phyloP scores from a whole-genome alignment of 2,329 filamentous ascomycete species.

The Teratosphaeria nubilosa region DNA sequence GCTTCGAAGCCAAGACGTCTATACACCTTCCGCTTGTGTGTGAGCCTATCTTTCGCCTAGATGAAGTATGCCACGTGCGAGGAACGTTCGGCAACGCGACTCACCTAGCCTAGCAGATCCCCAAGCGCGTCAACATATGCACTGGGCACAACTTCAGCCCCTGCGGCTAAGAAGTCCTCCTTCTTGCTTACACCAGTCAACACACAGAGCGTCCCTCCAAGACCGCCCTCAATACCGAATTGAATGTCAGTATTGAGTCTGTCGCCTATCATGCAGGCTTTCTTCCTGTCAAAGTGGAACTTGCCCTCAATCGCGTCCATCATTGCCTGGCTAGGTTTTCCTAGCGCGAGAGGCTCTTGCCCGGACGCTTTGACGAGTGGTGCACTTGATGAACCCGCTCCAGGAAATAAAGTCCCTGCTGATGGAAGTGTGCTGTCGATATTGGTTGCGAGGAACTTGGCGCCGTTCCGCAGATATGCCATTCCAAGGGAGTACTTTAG shows the following conservation, averaged over 20 bases:
- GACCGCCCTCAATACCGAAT: slow-evolving; percentile 81
- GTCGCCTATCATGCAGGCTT: slow-evolving; percentile 94
- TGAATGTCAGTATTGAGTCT: slow-evolving; percentile 90
- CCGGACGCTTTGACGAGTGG: slow-evolving; percentile 58
- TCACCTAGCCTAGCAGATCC: slow-evolving; percentile 48
- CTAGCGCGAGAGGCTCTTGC: slow-evolving; percentile 64
- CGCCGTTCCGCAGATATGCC: slow-evolving; percentile 75
- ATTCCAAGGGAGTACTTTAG: slow-evolving; percentile 76
- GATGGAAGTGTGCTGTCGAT: slow-evolving; percentile 81
- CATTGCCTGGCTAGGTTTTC: slow-evolving; percentile 97
- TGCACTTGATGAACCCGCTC: slow-evolving; percentile 72
- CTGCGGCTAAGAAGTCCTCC: slow-evolving; percentile 66
- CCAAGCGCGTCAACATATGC: slow-evolving; percentile 79
- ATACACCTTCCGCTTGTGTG: background rate
- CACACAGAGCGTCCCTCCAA: slow-evolving; percentile 86
- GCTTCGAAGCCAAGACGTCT: background rate
- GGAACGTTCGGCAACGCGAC: background rate
- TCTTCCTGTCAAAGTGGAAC: slow-evolving; percentile 73
- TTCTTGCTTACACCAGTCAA: slow-evolving; percentile 82
- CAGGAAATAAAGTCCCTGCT: slow-evolving; percentile 75
- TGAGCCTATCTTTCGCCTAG: background rate
- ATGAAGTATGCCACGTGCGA: background rate
- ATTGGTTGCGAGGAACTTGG: slow-evolving; percentile 86
- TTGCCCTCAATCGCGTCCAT: slow-evolving; percentile 98
- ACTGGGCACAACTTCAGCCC: slow-evolving; percentile 59